Evolutionary conservation across 805 yeast species (phyloP).

Genomic region (Sungouiella blattae): DNA sequence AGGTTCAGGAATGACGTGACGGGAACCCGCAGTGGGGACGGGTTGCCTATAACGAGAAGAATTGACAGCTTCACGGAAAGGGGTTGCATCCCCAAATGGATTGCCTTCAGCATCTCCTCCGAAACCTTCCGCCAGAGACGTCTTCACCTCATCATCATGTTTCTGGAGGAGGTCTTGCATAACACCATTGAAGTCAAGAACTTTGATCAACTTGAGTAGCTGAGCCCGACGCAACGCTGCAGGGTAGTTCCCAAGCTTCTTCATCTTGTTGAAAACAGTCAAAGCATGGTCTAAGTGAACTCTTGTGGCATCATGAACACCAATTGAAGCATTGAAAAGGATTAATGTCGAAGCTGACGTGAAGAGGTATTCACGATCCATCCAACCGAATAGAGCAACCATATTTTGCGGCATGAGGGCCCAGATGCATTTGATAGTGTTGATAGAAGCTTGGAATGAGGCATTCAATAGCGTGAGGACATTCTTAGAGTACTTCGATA

Average conservation of each 20-base stretch:
- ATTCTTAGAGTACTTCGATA: conserved; percentile 64
- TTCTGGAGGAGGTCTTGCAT: conserved; percentile 55
- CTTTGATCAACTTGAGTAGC: conserved; percentile 57
- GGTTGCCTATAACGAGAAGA: conserved; percentile 8
- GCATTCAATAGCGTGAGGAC: conserved; percentile 69
- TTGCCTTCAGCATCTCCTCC: conserved; percentile 10
- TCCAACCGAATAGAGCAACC: conserved; percentile 84
- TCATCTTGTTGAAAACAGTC: conserved; percentile 67
- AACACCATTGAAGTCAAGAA: conserved; percentile 65
- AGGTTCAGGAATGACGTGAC: conserved; percentile 14
- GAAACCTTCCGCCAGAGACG: neutral
- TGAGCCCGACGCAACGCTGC: conserved; percentile 75
- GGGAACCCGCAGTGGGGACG: conserved; percentile 8
- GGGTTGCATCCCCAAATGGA: conserved; percentile 1
- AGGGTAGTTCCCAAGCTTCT: conserved; percentile 74
- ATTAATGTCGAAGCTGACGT: conserved; percentile 73
- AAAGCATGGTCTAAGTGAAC: conserved; percentile 73
- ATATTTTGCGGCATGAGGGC: conserved; percentile 69
- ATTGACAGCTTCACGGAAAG: conserved; percentile 3
- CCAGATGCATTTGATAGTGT: conserved; percentile 72
- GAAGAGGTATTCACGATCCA: conserved; percentile 80
- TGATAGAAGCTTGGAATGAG: conserved; percentile 76
- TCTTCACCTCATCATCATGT: conserved; percentile 47
- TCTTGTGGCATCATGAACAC: conserved; percentile 72
- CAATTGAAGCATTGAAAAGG: conserved; percentile 74